A percentile compares a stretch with the other conserved stretches of the same genome.
phyloP scores from a whole-genome alignment of 352 stramenopile species.

The Globisporangium uncinulatum region DNA sequence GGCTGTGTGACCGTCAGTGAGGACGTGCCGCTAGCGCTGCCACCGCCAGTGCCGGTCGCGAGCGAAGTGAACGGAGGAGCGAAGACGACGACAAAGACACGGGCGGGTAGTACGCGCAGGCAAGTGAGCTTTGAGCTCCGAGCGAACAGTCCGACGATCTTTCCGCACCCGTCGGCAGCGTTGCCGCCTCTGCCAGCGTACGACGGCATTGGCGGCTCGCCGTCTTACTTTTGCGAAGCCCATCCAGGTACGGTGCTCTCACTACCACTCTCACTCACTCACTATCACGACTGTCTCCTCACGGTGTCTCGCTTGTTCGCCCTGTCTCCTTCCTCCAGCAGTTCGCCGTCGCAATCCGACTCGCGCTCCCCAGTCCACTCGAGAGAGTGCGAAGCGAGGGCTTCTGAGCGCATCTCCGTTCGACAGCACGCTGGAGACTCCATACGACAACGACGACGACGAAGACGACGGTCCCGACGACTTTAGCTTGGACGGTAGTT shows the following conservation, averaged over 20 bases:
- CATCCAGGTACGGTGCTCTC: slow-evolving; percentile 20
- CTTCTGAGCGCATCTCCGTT: background rate
- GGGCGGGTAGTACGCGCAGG: slow-evolving; percentile 6
- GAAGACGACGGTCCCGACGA: slow-evolving; percentile 13
- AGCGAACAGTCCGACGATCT: slow-evolving; percentile 10
- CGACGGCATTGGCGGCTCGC: slow-evolving; percentile 71
- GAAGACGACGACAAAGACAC: background rate
- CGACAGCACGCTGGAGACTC: slow-evolving; percentile 1
- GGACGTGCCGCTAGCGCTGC: background rate
- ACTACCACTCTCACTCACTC: background rate
- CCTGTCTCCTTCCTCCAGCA: background rate
- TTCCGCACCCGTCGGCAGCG: slow-evolving; percentile 22
- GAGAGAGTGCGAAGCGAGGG: background rate
- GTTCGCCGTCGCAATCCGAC: slow-evolving; percentile 9
- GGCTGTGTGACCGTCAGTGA: too few relatives aligned
- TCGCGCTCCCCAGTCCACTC: background rate
- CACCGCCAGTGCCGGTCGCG: slow-evolving; percentile 1
- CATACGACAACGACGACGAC: slow-evolving; percentile 9
- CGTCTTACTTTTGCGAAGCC: slow-evolving; percentile 71
- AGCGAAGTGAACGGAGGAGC: background rate
- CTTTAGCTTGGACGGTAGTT: slow-evolving; percentile 14
- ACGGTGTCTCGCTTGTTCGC: background rate
- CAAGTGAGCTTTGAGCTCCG: slow-evolving; percentile 17
- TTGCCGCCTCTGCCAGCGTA: slow-evolving; percentile 75
- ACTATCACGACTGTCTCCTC: background rate